Base-by-base conservation (phyloP, 345 rosid species). In the Cochlearia excelsa region DNA sequence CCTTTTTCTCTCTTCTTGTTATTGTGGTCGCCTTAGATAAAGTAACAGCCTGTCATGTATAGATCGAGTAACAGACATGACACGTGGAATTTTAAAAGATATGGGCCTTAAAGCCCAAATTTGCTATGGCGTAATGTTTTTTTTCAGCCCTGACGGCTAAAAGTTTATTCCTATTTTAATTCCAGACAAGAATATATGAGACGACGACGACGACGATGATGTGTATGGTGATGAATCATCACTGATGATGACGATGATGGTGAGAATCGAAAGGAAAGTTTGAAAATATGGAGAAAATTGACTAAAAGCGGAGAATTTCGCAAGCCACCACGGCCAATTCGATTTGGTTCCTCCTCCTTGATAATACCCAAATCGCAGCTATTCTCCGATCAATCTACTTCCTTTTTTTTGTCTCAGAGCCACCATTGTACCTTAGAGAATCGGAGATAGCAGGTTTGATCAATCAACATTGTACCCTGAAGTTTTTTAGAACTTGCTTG, bases 271-370 rank as follows among this genome's bases (percentile, higher is more conserved):
- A 10, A 39, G 16, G 66, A 54, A 61, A 48, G n/a, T 4, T 49
- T 42, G 62, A 34, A 49, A 48, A 70, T 56, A 55, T 56, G 46
- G 28, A 62, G 46, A 42, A 56, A 37, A 49, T 63, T 70, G 74
- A 70, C 69, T 63, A 63, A 34, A 63, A 51, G 5, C 48, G 38
- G 63, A 69, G 67, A 63, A 56, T 1, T 56, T 61, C 33, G 27
- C 47, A 54, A 54, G 51, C 61, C 30, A 41, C 41, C 41, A 23
- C 40, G 31, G 31, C 52, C 45, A 41, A 4, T 62, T 62, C 26
- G 27, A 4, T 61, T 50, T 50, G 69, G 48, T 63, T 70, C 48
- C 43, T 70, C 48, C 43, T 43, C 59, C 26, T 29, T 51, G 30
- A 55, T 33, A 2, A 9, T 31, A 1, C 7, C 35, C 31, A 1